These are phyloP conservation scores for Acanthamoeba triangularis DNA, from an alignment of 208 protist species.

Conservation along the genomic window DNA sequence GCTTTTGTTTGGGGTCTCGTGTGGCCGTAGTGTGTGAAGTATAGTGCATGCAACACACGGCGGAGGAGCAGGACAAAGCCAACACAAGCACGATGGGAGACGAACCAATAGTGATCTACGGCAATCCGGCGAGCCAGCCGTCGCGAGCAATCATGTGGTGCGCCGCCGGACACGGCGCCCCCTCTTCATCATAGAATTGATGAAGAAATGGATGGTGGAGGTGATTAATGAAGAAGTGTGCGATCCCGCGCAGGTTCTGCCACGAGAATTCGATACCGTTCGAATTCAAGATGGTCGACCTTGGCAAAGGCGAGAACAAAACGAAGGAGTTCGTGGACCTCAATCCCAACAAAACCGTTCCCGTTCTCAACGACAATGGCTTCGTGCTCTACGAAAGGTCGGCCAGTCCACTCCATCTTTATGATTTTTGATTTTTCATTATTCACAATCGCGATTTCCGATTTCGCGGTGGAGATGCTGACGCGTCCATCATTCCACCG, in stretches of 20 bases:
- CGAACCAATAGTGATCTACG: neutral
- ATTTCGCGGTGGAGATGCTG: too few species aligned
- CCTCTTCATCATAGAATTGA: neutral
- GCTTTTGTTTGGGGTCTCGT: too few species aligned
- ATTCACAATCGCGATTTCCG: neutral
- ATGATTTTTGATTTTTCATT: neutral
- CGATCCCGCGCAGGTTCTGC: neutral
- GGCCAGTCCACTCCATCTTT: neutral
- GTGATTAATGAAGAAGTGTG: too few species aligned
- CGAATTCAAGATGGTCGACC: slow-evolving; percentile 25
- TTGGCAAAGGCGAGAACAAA: neutral
- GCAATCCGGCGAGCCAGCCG: slow-evolving; percentile 40
- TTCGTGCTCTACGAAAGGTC: slow-evolving; percentile 33
- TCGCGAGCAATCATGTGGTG: slow-evolving; percentile 25
- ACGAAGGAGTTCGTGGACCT: slow-evolving; percentile 21
- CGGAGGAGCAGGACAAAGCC: neutral
- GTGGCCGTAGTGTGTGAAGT: too few species aligned
- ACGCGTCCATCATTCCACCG: neutral
- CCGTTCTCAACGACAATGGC: neutral
- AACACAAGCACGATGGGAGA: neutral
- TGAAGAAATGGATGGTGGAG: neutral
- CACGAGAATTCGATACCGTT: slow-evolving; percentile 10
- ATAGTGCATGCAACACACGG: neutral
- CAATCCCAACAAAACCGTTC: slow-evolving; percentile 30
- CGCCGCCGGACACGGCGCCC: too few species aligned